phyloP scores from a whole-genome alignment of 2,329 filamentous ascomycete genomes.

The Dactylellina leptospora region DNA sequence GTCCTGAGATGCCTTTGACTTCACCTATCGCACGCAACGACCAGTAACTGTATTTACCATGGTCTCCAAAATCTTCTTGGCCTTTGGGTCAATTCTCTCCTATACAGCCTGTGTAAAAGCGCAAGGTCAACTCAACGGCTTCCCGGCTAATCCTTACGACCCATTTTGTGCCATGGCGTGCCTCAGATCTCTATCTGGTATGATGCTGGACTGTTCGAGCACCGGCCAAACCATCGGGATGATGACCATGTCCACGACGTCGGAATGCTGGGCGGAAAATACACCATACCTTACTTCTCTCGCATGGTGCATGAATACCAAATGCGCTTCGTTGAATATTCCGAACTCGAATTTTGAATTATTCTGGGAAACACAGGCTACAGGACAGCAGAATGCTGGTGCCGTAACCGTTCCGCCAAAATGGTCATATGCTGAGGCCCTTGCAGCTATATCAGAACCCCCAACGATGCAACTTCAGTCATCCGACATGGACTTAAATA shows the following conservation, averaged over 20 bases:
- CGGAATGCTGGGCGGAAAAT: constrained; percentile 54
- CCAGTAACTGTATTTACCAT: too few relatives aligned
- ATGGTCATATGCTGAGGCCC: constrained; percentile 56
- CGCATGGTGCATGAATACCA: constrained; percentile 58
- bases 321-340: constrained; percentile 54
- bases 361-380: constrained; percentile 56
- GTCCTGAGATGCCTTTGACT: too few relatives aligned
- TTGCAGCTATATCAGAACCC: constrained; percentile 46
- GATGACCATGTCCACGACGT: constrained; percentile 38
- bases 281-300: constrained; percentile 56
- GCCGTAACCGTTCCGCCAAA: constrained; percentile 54
- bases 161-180: constrained; percentile 25
- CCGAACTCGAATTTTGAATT: constrained; percentile 55
- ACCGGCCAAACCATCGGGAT: constrained; percentile 13
- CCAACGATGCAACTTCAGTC: constrained; percentile 27
- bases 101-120: background rate
- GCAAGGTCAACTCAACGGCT: constrained; percentile 11
- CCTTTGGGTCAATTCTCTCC: background rate
- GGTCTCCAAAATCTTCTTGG: background rate
- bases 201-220: constrained; percentile 23
- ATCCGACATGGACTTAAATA: constrained; percentile 51
- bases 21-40: too few relatives aligned
- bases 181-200: background rate
- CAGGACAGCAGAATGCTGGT: constrained; percentile 42
- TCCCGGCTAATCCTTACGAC: constrained; percentile 16